Conservation (phyloP, 2,329 filamentous ascomycete genomes). For the Camillea tinctor region DNA sequence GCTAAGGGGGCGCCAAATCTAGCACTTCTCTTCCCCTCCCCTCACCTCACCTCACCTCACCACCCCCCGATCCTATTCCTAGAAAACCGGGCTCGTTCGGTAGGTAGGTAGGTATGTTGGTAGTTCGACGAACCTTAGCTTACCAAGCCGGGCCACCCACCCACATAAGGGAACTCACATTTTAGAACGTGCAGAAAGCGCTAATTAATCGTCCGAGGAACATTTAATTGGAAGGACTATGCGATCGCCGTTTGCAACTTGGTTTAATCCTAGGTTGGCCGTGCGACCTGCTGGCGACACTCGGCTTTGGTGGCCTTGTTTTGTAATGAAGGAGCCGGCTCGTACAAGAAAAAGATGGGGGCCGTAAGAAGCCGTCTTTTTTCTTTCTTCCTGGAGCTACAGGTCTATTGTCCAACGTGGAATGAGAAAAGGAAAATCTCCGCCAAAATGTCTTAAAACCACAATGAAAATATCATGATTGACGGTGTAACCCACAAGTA, state of each 20-base stretch:
- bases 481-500: background rate
- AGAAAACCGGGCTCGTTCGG: background rate
- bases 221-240: slow-evolving; percentile 25
- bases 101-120: background rate
- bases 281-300: slow-evolving; percentile 1
- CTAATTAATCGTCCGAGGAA: slow-evolving; percentile 11
- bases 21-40: too few species aligned
- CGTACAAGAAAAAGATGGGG: too few species aligned
- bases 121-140: background rate
- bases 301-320: background rate
- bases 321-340: background rate
- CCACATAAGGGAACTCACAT: slow-evolving; percentile 10
- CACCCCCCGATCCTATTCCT: background rate
- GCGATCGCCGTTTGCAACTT: slow-evolving; percentile 21
- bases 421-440: too few species aligned
- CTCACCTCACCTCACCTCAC: too few species aligned
- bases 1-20: background rate
- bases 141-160: slow-evolving; percentile 1
- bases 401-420: background rate
- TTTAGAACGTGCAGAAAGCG: slow-evolving; percentile 7
- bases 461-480: background rate
- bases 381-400: background rate
- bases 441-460: background rate
- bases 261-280: background rate
- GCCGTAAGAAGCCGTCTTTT: background rate